A percentile compares a stretch with the other conserved stretches of the same genome.
phyloP scores from a whole-genome alignment of 2,329 filamentous ascomycete species.

The Trichothecium sympodiale region DNA sequence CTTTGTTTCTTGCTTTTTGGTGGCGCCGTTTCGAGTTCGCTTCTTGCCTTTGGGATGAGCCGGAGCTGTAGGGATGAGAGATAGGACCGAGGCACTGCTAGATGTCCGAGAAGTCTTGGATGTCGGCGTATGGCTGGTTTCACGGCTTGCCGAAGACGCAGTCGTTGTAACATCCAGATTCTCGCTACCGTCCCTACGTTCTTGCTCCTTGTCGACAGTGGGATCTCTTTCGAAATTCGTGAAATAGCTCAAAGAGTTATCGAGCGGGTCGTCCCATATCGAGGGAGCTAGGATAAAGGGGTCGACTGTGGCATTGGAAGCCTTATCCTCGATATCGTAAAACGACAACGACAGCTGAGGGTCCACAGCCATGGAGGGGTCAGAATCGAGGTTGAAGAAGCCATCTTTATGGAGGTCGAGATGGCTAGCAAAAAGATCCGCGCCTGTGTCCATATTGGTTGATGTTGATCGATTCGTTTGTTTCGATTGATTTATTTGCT shows the following conservation, averaged over 20 bases:
- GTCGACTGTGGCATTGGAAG: not conserved
- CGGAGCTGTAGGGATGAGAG: constrained; percentile 1
- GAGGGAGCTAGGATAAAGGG: constrained; percentile 3
- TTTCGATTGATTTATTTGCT: not conserved
- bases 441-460: not conserved
- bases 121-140: constrained; percentile 4
- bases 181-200: not conserved
- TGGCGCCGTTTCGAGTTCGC: constrained; percentile 3
- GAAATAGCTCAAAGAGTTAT: not conserved
- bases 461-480: not conserved
- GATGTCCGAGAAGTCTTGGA: constrained; percentile 9
- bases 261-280: not conserved
- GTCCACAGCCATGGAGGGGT: constrained; percentile 3
- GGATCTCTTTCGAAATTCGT: not conserved
- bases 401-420: too few species aligned
- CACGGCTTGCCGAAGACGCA: constrained; percentile 5
- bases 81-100: constrained; percentile 5
- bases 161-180: constrained; percentile 2
- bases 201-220: not conserved
- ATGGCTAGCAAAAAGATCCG: too few species aligned
- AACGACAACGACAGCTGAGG: constrained; percentile 4
- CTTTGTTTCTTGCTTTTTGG: not conserved
- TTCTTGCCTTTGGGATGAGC: constrained; percentile 1
- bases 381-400: constrained; percentile 1
- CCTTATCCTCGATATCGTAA: constrained; percentile 2